Conservation (phyloP, 192 early-diverging fungal genomes). For the Rhizoclosmatium globosum region DNA sequence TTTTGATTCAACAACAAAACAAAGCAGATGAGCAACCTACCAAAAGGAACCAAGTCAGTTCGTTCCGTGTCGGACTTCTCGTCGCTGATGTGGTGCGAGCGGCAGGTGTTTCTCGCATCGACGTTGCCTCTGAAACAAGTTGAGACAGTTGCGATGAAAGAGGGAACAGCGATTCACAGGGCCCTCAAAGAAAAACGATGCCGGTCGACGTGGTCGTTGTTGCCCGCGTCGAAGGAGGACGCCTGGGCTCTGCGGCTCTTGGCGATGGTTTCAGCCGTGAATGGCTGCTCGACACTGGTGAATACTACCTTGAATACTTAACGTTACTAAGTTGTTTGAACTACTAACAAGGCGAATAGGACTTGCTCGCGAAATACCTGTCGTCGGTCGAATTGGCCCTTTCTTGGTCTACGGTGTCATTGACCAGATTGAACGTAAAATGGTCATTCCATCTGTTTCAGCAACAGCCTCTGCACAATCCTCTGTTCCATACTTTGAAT, state of each 20-base stretch:
- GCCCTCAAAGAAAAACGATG: slow-evolving; percentile 9
- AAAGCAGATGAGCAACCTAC: neutral
- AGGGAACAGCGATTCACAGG: slow-evolving; percentile 8
- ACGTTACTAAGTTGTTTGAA: neutral
- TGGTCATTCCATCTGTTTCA: neutral
- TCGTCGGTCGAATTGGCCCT: slow-evolving; percentile 21
- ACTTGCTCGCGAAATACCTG: slow-evolving; percentile 21
- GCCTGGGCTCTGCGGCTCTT: neutral
- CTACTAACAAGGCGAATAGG: neutral
- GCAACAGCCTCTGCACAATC: neutral
- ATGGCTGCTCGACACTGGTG: slow-evolving; percentile 19
- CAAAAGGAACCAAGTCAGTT: neutral
- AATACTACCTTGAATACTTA: too few relatives aligned
- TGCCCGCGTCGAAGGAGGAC: slow-evolving; percentile 1
- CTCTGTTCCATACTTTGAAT: neutral
- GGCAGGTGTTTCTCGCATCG: neutral
- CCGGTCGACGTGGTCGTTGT: neutral
- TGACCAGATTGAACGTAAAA: slow-evolving; percentile 19
- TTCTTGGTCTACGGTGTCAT: slow-evolving; percentile 17
- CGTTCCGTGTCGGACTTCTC: slow-evolving; percentile 17
- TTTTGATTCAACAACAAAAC: neutral
- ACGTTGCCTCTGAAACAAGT: neutral
- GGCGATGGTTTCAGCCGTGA: slow-evolving; percentile 12
- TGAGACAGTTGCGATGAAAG: slow-evolving; percentile 6
- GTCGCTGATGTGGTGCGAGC: slow-evolving; percentile 18